A percentile compares a stretch with the other conserved stretches of the same genome.
Conservation (phyloP, 1,284 basidiomycete genomes). For the Ustilago nuda region DNA sequence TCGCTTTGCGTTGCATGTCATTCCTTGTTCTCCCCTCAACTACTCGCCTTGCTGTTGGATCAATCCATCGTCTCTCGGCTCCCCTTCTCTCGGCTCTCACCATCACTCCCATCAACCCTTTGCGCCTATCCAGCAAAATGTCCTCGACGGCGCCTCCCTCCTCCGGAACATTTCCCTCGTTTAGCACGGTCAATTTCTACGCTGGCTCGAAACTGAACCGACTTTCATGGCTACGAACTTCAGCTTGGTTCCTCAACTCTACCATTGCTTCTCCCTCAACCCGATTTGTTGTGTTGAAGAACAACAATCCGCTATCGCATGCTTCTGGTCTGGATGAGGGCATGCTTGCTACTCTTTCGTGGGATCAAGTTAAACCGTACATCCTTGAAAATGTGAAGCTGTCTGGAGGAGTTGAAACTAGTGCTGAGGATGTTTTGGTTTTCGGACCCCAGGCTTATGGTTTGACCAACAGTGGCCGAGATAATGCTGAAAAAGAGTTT, state of each 20-base stretch:
- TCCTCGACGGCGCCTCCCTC: slow-evolving; percentile 4
- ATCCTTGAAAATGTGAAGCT: slow-evolving; percentile 45
- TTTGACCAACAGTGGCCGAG: slow-evolving; percentile 13
- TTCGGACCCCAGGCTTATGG: slow-evolving; percentile 61
- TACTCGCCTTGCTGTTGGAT: slow-evolving; percentile 17
- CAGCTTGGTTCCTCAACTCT: slow-evolving; percentile 66
- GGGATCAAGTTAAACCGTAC: slow-evolving; percentile 62
- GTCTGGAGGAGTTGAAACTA: slow-evolving; percentile 27
- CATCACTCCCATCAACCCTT: not conserved
- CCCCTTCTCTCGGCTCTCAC: not conserved
- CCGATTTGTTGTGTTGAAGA: slow-evolving; percentile 65
- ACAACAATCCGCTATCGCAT: slow-evolving; percentile 66
- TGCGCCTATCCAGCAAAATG: slow-evolving; percentile 12
- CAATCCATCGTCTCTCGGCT: slow-evolving; percentile 22
- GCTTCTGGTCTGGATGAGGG: slow-evolving; percentile 37
- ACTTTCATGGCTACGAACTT: slow-evolving; percentile 67
- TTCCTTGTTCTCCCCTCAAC: not conserved
- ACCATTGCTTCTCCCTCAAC: slow-evolving; percentile 62
- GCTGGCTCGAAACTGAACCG: slow-evolving; percentile 62
- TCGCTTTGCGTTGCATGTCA: slow-evolving; percentile 13
- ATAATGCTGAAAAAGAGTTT: slow-evolving; percentile 36
- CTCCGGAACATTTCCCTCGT: slow-evolving; percentile 33
- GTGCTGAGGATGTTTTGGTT: slow-evolving; percentile 24
- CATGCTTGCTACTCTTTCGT: slow-evolving; percentile 60
- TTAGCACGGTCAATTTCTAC: slow-evolving; percentile 63